Base-by-base conservation (phyloP, 495 filamentous ascomycete species). In the Podospora pseudoanserina region DNA sequence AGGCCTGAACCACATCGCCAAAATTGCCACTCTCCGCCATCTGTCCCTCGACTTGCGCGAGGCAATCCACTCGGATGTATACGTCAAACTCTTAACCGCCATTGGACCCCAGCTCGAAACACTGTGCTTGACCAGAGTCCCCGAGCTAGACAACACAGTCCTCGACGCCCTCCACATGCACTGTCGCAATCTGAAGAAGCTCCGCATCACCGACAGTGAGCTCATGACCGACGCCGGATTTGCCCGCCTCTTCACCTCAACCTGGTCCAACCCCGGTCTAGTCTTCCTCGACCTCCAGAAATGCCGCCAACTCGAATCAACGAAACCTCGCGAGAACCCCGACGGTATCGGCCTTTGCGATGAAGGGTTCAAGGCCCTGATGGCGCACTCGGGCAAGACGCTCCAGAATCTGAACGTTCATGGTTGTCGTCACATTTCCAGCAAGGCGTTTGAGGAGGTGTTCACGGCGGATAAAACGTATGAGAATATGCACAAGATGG, bases 371-470 rank as follows among this genome's bases (percentile, higher is more conserved):
- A 71, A 82, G 60, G 89, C 92, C 1, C 76, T 97, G 63, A 96
- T 97, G 91, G 78, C 78, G n/a, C 93, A 97, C 73, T 96, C 93
- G 0, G 90, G 91, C 53, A 70, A 74, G 7, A 77, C 72, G 11
- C 78, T 97, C 1, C 77, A 84, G 66, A 78, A 83, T 19, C 78
- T 97, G 20, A 89, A 94, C 71, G 82, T 97, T 30, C 80, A 89
- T 16, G 92, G 88, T 7, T 96, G 93, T 74, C 88, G 93, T 26
- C 89, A 95, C 73, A 91, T 97, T 63, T 83, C 84, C 6, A 79
- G 80, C 60, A 81, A 83, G 20, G 86, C 90, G 0, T 92, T 94
- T 66, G 86, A 90, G 65, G 81, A 86, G 18, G 88, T 89, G 9
- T 97, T 97, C 72, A 80, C 82, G 2, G 70, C 74, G 23, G 81